phyloP scores from a whole-genome alignment of 2,329 filamentous ascomycete genomes.

The Penicillium capsulatum region DNA sequence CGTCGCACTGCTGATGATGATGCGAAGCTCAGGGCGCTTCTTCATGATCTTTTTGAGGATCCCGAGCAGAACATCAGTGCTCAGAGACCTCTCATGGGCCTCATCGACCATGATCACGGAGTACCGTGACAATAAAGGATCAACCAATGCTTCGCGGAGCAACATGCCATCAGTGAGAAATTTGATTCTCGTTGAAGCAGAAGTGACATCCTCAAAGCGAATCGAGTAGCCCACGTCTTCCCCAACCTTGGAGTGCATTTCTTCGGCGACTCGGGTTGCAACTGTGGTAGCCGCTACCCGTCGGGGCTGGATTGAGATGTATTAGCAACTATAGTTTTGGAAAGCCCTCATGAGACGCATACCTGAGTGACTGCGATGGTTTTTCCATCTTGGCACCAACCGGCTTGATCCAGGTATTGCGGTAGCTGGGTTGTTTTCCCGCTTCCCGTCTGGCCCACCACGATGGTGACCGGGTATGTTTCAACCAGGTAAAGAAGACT shows the following conservation, averaged over 20 bases:
- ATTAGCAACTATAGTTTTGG: slow-evolving; percentile 1
- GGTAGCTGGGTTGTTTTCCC: slow-evolving; percentile 96
- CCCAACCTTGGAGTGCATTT: slow-evolving; percentile 78
- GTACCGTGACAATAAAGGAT: slow-evolving; percentile 84
- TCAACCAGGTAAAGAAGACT: slow-evolving; percentile 82
- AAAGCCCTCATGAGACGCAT: slow-evolving; percentile 31
- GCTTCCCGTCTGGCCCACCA: slow-evolving; percentile 90
- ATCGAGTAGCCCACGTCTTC: slow-evolving; percentile 94
- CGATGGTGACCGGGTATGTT: slow-evolving; percentile 75
- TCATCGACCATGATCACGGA: slow-evolving; percentile 98
- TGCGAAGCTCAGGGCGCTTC: slow-evolving; percentile 72
- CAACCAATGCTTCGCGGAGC: slow-evolving; percentile 85
- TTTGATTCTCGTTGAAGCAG: slow-evolving; percentile 79
- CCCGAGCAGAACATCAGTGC: slow-evolving; percentile 85
- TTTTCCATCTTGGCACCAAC: slow-evolving; percentile 83
- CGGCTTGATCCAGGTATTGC: slow-evolving; percentile 80
- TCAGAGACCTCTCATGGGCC: slow-evolving; percentile 88
- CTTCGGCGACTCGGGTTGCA: slow-evolving; percentile 81
- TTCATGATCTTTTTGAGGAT: slow-evolving; percentile 85
- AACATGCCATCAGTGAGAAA: slow-evolving; percentile 92
- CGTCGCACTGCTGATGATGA: slow-evolving; percentile 91
- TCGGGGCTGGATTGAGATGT: slow-evolving; percentile 63
- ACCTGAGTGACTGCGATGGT: slow-evolving; percentile 87
- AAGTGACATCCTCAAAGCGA: slow-evolving; percentile 85
- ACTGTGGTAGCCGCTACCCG: slow-evolving; percentile 89